Base-by-base conservation (phyloP, 371 early-diverging fungal species). In the Rhizopus sp. region DNA sequence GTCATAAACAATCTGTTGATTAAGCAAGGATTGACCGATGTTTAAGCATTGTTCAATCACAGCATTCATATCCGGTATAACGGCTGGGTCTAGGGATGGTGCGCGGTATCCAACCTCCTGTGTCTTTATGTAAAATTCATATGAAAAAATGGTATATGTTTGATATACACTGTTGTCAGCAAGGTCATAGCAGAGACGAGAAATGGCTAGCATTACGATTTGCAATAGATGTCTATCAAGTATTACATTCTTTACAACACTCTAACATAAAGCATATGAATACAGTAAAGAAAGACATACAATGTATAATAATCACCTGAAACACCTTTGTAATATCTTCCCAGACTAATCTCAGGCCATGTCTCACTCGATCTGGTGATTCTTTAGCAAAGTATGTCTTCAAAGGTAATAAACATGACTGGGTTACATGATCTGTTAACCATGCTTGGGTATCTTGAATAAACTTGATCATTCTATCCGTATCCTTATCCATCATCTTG, bases 111-210 rank as follows among this genome's bases (percentile, higher is more conserved):
- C 17, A n/a, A 9, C 31, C 1, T 48, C 29, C 17, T 42, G 39
- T 49, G 34, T 40, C 35, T 32, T 51, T 47, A 39, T 58, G 60
- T 35, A 75, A 37, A 64, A 60, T 23, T 69, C 60, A 31, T 65
- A 69, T 16, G 80, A 80, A 35, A 75, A 57, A 0, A 52, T 57
- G 13, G 55, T 62, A 59, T 84, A 84, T 4, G 72, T 31, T 42
- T 77, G 74, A 17, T 68, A 64, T 4, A 80, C 69, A 0, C 64
- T 61, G 16, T 70, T 58, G 29, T 75, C 76, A 3, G 81, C 74
- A 5, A 82, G 45, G 49, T 82, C 73, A 38, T 81, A 78, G 50
- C 78, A 81, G 13, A 84, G 63, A 7, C 79, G 77, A 13, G 85
- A 81, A 40, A 68, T 68, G 6, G 75, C 57, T n/a, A 75, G 38